Conservation (phyloP, 208 protist species). For the Acanthamoeba castellanii region DNA sequence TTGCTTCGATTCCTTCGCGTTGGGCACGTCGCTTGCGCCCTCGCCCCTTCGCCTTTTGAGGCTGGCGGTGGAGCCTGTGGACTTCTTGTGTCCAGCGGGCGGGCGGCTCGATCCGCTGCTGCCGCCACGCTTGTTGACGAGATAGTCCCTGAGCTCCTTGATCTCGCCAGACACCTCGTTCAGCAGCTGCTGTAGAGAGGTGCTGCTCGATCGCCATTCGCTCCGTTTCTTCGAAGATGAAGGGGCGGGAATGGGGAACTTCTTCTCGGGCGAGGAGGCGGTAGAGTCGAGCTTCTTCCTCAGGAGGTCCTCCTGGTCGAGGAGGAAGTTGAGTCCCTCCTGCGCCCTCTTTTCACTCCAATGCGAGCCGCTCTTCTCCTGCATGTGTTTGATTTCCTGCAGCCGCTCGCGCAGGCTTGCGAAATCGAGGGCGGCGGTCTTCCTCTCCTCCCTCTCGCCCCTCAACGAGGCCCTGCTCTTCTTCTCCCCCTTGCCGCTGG, state of each 20-base stretch:
- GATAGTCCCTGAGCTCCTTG: constrained; percentile 59
- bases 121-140: constrained; percentile 40
- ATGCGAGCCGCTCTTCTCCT: constrained; percentile 50
- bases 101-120: background rate
- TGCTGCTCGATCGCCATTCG: constrained; percentile 30
- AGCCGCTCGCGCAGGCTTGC: constrained; percentile 22
- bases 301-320: constrained; percentile 68
- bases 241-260: background rate
- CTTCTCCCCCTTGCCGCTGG: background rate
- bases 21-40: background rate
- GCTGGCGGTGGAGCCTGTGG: background rate
- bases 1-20: constrained; percentile 51
- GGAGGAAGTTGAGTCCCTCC: constrained; percentile 57
- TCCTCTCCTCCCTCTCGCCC: constrained; percentile 1
- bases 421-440: constrained; percentile 11
- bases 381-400: constrained; percentile 60
- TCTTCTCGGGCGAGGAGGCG: constrained; percentile 63
- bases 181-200: constrained; percentile 56
- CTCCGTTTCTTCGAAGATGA: background rate
- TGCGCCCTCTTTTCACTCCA: constrained; percentile 48
- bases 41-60: constrained; percentile 34
- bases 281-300: constrained; percentile 48
- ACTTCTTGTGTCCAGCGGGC: constrained; percentile 27
- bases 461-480: background rate
- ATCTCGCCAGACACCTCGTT: constrained; percentile 64